Evolutionary conservation across 495 filamentous ascomycete species (phyloP).

Genomic region (Aspergillus panamensis): DNA sequence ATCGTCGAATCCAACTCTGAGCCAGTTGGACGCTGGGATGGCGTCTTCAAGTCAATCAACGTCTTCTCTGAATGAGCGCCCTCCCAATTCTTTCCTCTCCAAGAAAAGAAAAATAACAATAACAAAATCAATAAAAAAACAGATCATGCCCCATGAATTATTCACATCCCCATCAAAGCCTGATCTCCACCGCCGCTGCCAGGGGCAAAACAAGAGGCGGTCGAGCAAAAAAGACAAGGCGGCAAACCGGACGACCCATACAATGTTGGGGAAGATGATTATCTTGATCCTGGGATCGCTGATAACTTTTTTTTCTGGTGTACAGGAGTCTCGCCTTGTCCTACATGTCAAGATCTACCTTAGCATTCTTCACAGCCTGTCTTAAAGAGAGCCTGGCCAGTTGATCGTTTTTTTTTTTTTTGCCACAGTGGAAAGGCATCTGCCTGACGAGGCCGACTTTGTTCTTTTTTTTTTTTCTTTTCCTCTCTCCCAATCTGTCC

Average conservation of each 20-base stretch:
- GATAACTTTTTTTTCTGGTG: background rate
- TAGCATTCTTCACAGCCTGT: background rate
- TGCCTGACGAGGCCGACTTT: constrained; percentile 18
- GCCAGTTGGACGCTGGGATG: constrained; percentile 7
- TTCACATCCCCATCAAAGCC: background rate
- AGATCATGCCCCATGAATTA: background rate
- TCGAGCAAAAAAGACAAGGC: constrained; percentile 20
- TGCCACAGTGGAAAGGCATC: constrained; percentile 1
- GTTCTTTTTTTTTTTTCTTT: background rate
- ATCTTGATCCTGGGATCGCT: constrained; percentile 5
- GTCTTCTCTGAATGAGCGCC: background rate
- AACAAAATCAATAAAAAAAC: constrained; percentile 4
- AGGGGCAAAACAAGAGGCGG: constrained; percentile 14
- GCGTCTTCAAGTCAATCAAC: constrained; percentile 15
- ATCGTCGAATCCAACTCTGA: background rate
- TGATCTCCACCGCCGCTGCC: constrained; percentile 18
- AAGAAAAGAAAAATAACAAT: background rate
- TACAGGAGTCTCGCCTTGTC: constrained; percentile 7
- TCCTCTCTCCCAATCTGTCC: background rate
- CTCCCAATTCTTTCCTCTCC: background rate
- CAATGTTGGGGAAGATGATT: background rate
- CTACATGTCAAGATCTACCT: constrained; percentile 1
- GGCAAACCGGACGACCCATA: constrained; percentile 20
- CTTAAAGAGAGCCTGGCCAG: background rate
- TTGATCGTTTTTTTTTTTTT: constrained; percentile 5